Percentiles rank a stretch among this genome's conserved stretches.
Evolutionary conservation across 1,284 basidiomycete genomes (phyloP).

Genomic region (Ganoderma resinaceum): DNA sequence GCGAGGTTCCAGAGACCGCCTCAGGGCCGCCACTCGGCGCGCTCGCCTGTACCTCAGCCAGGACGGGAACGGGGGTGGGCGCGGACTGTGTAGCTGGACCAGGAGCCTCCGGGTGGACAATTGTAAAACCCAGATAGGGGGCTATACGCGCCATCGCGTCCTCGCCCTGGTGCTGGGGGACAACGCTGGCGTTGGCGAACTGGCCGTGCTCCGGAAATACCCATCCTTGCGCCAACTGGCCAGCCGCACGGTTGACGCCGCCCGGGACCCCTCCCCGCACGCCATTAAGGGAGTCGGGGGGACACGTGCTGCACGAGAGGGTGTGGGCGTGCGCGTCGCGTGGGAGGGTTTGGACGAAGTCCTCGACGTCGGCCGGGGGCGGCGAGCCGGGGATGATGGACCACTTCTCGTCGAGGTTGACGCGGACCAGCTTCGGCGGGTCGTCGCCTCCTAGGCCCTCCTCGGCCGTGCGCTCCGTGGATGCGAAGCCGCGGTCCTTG

Average conservation of each 20-base stretch:
- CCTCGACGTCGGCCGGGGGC: constrained; percentile 1
- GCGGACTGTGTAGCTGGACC: background rate
- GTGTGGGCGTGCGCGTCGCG: constrained; percentile 25
- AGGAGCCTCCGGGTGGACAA: background rate
- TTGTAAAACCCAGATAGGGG: constrained; percentile 32
- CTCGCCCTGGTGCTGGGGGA: constrained; percentile 23
- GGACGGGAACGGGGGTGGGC: background rate
- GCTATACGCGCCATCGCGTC: constrained; percentile 40
- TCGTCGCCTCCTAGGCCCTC: constrained; percentile 17
- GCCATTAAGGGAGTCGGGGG: constrained; percentile 24
- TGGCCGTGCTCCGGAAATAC: constrained; percentile 15
- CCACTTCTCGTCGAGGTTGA: constrained; percentile 23
- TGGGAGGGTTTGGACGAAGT: constrained; percentile 19
- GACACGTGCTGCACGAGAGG: constrained; percentile 29
- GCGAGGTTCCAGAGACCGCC: background rate
- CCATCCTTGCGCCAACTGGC: constrained; percentile 18
- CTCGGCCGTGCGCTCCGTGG: constrained; percentile 22
- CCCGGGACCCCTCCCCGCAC: constrained; percentile 24
- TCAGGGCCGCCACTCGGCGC: constrained; percentile 2
- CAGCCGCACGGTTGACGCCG: constrained; percentile 15
- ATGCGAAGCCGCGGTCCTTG: constrained; percentile 14
- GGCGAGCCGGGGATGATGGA: constrained; percentile 28
- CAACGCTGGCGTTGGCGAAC: background rate
- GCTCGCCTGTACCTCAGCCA: constrained; percentile 3
- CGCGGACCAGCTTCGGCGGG: constrained; percentile 14